These are phyloP conservation scores for Bombardia bombarda DNA, from an alignment of 495 filamentous ascomycete species.

Conservation along the genomic window DNA sequence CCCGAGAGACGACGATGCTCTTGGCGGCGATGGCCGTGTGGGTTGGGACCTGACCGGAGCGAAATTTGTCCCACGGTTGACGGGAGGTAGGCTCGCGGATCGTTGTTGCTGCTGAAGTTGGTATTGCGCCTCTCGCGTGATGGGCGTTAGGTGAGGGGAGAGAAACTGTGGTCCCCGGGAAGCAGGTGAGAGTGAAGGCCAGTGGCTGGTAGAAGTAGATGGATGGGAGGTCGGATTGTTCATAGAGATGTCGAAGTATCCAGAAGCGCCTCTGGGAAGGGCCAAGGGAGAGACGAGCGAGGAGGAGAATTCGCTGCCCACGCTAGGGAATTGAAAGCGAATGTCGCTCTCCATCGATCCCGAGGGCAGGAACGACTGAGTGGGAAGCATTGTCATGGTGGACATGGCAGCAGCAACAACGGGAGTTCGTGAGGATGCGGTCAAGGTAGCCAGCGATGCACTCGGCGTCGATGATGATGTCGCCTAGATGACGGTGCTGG, in stretches of 20 bases:
- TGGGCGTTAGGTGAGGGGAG: constrained; percentile 16
- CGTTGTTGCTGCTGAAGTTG: constrained; percentile 18
- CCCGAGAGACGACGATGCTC: neutral
- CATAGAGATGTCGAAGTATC: constrained; percentile 25
- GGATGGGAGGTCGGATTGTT: constrained; percentile 3
- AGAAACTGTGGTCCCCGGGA: constrained; percentile 14
- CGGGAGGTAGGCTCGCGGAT: constrained; percentile 16
- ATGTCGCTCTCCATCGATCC: constrained; percentile 17
- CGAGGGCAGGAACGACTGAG: constrained; percentile 25
- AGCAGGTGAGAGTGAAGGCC: constrained; percentile 12
- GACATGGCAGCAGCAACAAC: constrained; percentile 6
- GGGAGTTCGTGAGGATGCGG: too few relatives aligned
- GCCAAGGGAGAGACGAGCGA: constrained; percentile 35
- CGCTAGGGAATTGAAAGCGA: constrained; percentile 14
- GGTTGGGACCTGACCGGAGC: neutral
- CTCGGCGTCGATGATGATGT: neutral
- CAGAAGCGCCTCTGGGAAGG: constrained; percentile 25
- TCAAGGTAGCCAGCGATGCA: too few relatives aligned
- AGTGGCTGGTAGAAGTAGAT: neutral
- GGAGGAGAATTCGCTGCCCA: constrained; percentile 22
- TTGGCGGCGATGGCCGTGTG: constrained; percentile 1
- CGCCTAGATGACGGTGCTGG: neutral
- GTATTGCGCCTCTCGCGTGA: constrained; percentile 4
- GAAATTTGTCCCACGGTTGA: constrained; percentile 1
- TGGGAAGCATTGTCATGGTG: constrained; percentile 23